Evolutionary conservation across 257 asterid species (phyloP), one percentile per base, ranked within the genome.

Genomic region (Euphrasia confusa): DNA sequence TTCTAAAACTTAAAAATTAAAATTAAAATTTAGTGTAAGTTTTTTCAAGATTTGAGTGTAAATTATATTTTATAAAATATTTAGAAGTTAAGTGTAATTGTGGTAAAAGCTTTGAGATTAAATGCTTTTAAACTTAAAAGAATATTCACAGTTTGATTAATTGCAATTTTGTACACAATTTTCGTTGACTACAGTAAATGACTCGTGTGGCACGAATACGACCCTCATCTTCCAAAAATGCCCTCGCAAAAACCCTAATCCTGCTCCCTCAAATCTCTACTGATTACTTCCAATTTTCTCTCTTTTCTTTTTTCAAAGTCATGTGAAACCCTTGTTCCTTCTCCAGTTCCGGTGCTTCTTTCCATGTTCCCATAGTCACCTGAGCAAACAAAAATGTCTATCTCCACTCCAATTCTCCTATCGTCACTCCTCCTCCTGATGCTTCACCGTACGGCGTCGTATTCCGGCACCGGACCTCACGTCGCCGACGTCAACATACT

Each of bases 401-500:
- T 48, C 33, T 68, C 60, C 30, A 1, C 71, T 49, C 60, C 71
- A 10, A 32, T 78, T 13, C 72, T 69, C 15, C 13, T 67, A 17
- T 11, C 61, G 18, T 56, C 62, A 2, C 45, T 79, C 21, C 61
- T 77, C 24, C 60, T 76, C 14, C 72, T 83, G 66, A 0, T 56
- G 6, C 65, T 66, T 18, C 73, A 58, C 58, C 79, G 17, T 4
- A 35, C 79, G 73, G 59, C 77, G 66, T 52, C 81, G 74, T 58
- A 50, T 52, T 63, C 84, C 61, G 95, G 96, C 4, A 9, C 58
- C 33, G 58, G 58, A 9, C 98, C 98, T 26, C 98, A 88, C 83
- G 69, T 90, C 64, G 89, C 95, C 30, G 98, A 90, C 42, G 95
- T 90, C 71, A 90, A 90, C 77, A 82, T 90, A 39, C 84, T 90